Evolutionary conservation across 2,329 filamentous ascomycete genomes (phyloP), one percentile per base, ranked within the genome.

Genomic region (Fusarium praegraminearum): DNA sequence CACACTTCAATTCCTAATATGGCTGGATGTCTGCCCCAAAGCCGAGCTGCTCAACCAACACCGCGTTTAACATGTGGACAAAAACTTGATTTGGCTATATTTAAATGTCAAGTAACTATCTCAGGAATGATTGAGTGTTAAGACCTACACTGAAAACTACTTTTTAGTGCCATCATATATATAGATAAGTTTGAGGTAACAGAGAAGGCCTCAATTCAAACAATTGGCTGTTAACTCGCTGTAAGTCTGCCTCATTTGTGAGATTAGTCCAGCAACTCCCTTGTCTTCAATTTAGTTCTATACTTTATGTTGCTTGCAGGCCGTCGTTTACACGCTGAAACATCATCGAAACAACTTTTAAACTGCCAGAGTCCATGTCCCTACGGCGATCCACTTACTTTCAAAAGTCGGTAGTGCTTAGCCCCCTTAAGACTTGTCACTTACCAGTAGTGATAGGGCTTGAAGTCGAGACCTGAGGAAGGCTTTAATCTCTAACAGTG

Each of bases 181-280:
- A 20, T 38, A 22, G 13, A 26, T 20, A 11, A 15, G 24, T 58
- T 41, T 30, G 30, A 32, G 30, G 32, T 28, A 12, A 16, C 8
- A 4, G 20, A 6, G 20, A n/a, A 13, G n/a, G 64, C 57, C 50
- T 38, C 65, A 67, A 67, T 50, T 67, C 65, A 63, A 67, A 67
- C 13, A 11, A 52, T 41, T 52, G 57, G 50, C 30, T 28, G 35
- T 15, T 33, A 8, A 8, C 32, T 46, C 22, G 26, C 18, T 40
- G 43, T 12, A 16, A 32, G 26, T 47, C 8, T 49, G 51, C 47
- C 62, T 28, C 38, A 7, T 13, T n/a, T 46, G 36, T 43, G 55
- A 44, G 28, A 26, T 22, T 35, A 13, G 5, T 26, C 13, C 18
- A 41, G 9, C 24, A 22, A 20, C 32, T 36, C 16, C 12, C 7